These are phyloP conservation scores for Elasticomyces elasticus DNA, from an alignment of 495 filamentous ascomycete species.

Conservation along the genomic window DNA sequence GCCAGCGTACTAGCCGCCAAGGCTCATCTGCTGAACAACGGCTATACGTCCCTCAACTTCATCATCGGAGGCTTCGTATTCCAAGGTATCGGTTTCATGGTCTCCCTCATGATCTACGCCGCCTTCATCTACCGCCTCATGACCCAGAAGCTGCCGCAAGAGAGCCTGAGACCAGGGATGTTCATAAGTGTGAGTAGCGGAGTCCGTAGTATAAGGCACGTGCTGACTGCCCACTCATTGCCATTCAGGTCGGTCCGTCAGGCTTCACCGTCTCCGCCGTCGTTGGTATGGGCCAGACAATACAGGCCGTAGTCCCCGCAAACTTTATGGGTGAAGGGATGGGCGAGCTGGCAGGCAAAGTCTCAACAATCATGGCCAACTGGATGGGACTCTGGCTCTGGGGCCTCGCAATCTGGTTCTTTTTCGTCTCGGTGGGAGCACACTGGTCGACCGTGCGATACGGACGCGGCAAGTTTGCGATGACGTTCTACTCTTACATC, in stretches of 20 bases:
- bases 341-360: conserved; percentile 44
- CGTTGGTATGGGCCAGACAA: conserved; percentile 45
- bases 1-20: conserved; percentile 54
- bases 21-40: too few species aligned
- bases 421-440: conserved; percentile 65
- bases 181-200: conserved; percentile 78
- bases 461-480: conserved; percentile 60
- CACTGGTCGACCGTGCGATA: conserved; percentile 58
- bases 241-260: conserved; percentile 67
- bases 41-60: conserved; percentile 44
- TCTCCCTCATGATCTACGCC: conserved; percentile 68
- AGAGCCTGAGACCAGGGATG: conserved; percentile 68
- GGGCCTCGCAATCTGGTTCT: conserved; percentile 80
- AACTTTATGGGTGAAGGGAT: conserved; percentile 37
- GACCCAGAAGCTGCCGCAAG: conserved; percentile 79
- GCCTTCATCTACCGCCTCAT: conserved; percentile 82
- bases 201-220: too few species aligned
- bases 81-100: conserved; percentile 77
- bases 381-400: conserved; percentile 71
- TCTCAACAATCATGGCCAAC: conserved; percentile 45
- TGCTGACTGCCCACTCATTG: too few species aligned
- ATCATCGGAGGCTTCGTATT: conserved; percentile 61
- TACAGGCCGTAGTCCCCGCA: conserved; percentile 38
- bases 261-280: conserved; percentile 70
- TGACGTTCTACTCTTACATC: conserved; percentile 83